These are phyloP conservation scores for Penicillium coprophilum DNA, from an alignment of 495 filamentous ascomycete species.

Conservation along the genomic window DNA sequence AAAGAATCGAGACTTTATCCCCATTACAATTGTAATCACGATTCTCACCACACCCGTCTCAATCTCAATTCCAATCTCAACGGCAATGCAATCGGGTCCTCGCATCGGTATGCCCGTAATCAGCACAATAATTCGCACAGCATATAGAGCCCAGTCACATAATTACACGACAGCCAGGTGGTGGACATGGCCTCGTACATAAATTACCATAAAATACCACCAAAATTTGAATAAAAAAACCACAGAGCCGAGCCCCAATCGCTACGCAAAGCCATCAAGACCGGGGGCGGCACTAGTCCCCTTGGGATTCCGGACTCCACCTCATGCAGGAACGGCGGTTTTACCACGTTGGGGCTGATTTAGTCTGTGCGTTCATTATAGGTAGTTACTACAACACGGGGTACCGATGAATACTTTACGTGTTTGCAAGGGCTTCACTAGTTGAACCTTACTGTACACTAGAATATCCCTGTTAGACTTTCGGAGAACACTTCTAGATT, in stretches of 20 bases:
- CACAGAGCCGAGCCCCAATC: too few species aligned
- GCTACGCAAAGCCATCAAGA: not conserved
- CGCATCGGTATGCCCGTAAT: conserved; percentile 5
- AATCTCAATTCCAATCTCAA: conserved; percentile 2
- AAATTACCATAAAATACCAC: too few species aligned
- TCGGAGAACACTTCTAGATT: not conserved
- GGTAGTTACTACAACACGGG: too few species aligned
- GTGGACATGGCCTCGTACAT: too few species aligned
- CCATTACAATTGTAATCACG: not conserved
- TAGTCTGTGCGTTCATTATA: too few species aligned
- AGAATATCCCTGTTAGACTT: not conserved
- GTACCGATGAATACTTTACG: too few species aligned
- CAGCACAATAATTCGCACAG: not conserved
- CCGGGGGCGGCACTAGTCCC: not conserved
- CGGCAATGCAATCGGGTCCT: not conserved
- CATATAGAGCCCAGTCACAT: too few species aligned
- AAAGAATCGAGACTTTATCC: not conserved
- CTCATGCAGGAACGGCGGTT: not conserved
- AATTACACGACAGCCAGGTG: too few species aligned
- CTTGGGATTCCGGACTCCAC: not conserved
- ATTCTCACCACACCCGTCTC: not conserved
- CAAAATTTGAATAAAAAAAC: too few species aligned
- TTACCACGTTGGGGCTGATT: not conserved
- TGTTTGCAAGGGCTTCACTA: not conserved
- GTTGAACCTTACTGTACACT: not conserved